Conservation (phyloP, 768 basidiomycete genomes). For the Suillus discolor region DNA sequence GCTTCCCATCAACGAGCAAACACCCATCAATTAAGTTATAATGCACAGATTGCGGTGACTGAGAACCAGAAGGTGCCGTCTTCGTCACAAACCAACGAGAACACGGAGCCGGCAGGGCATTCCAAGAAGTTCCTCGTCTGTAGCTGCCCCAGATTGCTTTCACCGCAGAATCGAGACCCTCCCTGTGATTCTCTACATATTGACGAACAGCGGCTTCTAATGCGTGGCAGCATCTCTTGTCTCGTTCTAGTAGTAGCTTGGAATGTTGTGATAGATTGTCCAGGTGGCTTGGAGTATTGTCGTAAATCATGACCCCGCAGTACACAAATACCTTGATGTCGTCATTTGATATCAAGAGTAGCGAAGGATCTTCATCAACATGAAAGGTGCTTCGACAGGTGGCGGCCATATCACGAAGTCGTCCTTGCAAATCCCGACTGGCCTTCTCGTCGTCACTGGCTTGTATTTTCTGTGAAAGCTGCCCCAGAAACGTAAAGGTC, state of each 20-base stretch:
- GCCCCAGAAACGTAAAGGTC: slow-evolving; percentile 37
- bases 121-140: slow-evolving; percentile 27
- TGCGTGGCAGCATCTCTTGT: slow-evolving; percentile 31
- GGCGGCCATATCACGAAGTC: slow-evolving; percentile 39
- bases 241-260: slow-evolving; percentile 29
- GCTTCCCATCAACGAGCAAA: slow-evolving; percentile 30
- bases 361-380: slow-evolving; percentile 18
- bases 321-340: slow-evolving; percentile 29
- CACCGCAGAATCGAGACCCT: slow-evolving; percentile 24
- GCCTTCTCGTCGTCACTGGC: slow-evolving; percentile 10
- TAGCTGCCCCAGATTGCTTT: slow-evolving; percentile 25
- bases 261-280: slow-evolving; percentile 14
- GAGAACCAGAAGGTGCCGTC: slow-evolving; percentile 14
- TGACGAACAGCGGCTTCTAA: slow-evolving; percentile 19
- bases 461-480: slow-evolving; percentile 31
- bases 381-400: slow-evolving; percentile 40
- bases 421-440: slow-evolving; percentile 21
- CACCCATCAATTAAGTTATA: slow-evolving; percentile 27
- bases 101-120: slow-evolving; percentile 10
- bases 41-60: slow-evolving; percentile 24
- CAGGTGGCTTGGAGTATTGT: slow-evolving; percentile 24
- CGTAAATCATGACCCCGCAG: slow-evolving; percentile 27
- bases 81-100: slow-evolving; percentile 27
- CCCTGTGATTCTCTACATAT: slow-evolving; percentile 3
- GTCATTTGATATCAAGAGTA: slow-evolving; percentile 21